A percentile compares a stretch with the other conserved stretches of the same genome.
Evolutionary conservation across 2,329 filamentous ascomycete species (phyloP).

Genomic region (Sporothrix dimorphospora): DNA sequence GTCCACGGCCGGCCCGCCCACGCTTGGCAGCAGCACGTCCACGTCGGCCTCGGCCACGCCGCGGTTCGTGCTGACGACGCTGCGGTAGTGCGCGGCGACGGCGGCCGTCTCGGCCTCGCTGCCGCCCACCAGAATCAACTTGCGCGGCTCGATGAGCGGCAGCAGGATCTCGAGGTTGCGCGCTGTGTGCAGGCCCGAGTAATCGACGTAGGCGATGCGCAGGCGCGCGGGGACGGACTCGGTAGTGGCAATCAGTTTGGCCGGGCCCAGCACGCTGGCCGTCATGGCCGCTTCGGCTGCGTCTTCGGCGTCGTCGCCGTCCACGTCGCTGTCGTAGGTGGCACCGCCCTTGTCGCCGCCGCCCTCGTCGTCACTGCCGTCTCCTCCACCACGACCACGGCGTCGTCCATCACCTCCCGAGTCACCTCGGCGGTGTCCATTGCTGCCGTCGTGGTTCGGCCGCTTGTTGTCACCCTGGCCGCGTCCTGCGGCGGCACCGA

Average conservation of each 20-base stretch:
- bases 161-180: conserved; percentile 93
- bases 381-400: conserved; percentile 3
- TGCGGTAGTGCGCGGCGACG: conserved; percentile 79
- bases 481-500: conserved; percentile 42
- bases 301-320: conserved; percentile 62
- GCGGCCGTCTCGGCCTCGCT: conserved; percentile 75
- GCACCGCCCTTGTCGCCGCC: neutral
- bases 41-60: conserved; percentile 53
- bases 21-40: conserved; percentile 78
- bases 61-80: conserved; percentile 57
- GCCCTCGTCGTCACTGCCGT: conserved; percentile 9
- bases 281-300: conserved; percentile 55
- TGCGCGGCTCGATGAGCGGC: conserved; percentile 89
- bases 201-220: conserved; percentile 86
- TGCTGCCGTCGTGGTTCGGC: conserved; percentile 47
- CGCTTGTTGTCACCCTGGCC: conserved; percentile 54
- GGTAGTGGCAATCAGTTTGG: conserved; percentile 70
- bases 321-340: conserved; percentile 49
- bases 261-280: conserved; percentile 64
- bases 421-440: conserved; percentile 33
- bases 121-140: conserved; percentile 89
- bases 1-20: conserved; percentile 71
- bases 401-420: conserved; percentile 1
- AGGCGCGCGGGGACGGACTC: conserved; percentile 70
- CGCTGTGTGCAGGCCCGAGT: conserved; percentile 88